These are phyloP conservation scores for Vitis cinerea DNA, from an alignment of 164 flowering plant genomes.

Conservation along the genomic window DNA sequence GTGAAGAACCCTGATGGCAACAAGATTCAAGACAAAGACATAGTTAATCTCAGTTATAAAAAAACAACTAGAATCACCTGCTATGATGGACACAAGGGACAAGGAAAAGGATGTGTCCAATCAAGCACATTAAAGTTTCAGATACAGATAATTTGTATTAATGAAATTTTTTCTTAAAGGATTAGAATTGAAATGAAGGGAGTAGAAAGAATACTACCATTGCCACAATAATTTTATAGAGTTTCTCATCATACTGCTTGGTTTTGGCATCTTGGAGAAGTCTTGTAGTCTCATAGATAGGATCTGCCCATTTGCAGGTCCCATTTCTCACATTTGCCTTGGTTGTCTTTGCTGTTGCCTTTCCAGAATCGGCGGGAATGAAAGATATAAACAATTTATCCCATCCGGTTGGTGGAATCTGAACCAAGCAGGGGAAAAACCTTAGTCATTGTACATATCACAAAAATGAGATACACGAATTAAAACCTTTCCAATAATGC, in stretches of 20 bases:
- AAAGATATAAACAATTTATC: constrained; percentile 87
- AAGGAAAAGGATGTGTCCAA: not conserved
- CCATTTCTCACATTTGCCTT: constrained; percentile 94
- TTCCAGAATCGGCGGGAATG: constrained; percentile 84
- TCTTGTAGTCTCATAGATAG: constrained; percentile 95
- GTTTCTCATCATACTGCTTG: constrained; percentile 81
- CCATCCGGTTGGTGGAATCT: constrained; percentile 97
- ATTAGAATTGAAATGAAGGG: not conserved
- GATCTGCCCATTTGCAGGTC: constrained; percentile 96
- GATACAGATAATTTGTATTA: not conserved
- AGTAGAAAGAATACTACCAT: constrained; percentile 56
- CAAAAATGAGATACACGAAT: no score
- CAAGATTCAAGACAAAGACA: constrained; percentile 15
- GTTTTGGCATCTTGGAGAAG: constrained; percentile 85
- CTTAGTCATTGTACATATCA: no score
- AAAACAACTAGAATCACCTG: not conserved
- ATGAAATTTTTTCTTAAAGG: not conserved
- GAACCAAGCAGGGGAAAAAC: constrained; percentile 18
- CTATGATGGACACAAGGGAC: not conserved
- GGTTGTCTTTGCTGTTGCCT: constrained; percentile 85
- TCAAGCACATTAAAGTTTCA: not conserved
- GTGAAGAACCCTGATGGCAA: constrained; percentile 77
- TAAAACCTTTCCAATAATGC: no score
- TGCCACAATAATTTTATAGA: constrained; percentile 77
- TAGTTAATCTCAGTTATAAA: not conserved